Evolutionary conservation across 306 rosid genomes (phyloP), one percentile per base, ranked within the genome.

Genomic region (Lagenaria siceraria): DNA sequence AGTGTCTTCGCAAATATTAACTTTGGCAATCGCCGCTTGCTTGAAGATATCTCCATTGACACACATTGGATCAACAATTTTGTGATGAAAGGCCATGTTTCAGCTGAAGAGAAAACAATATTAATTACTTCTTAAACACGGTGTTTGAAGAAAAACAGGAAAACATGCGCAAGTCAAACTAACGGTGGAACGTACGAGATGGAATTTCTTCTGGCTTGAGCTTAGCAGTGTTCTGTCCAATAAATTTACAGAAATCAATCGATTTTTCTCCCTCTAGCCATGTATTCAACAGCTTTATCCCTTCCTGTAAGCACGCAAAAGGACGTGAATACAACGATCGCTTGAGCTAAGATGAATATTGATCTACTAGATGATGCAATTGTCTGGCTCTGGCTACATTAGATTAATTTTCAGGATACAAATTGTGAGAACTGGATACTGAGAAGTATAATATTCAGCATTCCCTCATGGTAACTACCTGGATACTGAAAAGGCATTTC

Each of bases 241-340:
- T 78, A 86, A 83, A 94, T 79, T 89, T 88, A 86, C 95, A 86
- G 84, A 94, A 92, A 58, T 71, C 85, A 75, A 80, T 80, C 3
- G 89, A 87, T 48, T 82, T 84, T 79, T 90, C 98, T 79, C 96
- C 97, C 83, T 92, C 97, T 82, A 94, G 88, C 98, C 98, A 94
- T 40, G 95, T 85, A 84, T 84, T 92, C 82, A 94, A 82, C 83
- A 89, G 66, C 86, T 85, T 94, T 84, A 90, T 85, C 84, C 97
- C 98, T 81, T 92, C 97, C 96, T 94, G 84, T 13, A 68, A 73
- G 75, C 7, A 48, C 33, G 31, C 58, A 36, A 19, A 42, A 78
- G 10, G 21, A 58, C 21, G 48, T 15, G 18, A 24, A 59, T 31
- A 48, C 24, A 14, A 24, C 43, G n/a, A 31, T 77, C 14, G 33